Evolutionary conservation across 148 eudicot genomes (phyloP), one percentile per base, ranked within the genome.

Genomic region (Rhododendron vialii): DNA sequence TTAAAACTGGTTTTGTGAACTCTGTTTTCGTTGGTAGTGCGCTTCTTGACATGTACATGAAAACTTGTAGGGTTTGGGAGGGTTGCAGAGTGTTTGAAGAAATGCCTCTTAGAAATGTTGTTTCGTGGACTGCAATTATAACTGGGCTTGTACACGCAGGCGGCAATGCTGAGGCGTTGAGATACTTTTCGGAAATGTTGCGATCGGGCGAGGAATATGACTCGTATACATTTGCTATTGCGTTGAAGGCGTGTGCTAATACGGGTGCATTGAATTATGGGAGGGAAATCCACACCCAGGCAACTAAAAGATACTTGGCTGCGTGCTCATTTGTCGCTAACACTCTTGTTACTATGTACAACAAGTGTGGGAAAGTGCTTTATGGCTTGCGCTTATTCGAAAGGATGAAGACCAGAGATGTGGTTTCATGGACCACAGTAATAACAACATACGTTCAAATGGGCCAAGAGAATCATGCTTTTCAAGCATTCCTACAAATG

Each of bases 11-110:
- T 63, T 85, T 94, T 51, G 87, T 91, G 73, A 86, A 89, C 82
- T 95, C 98, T 84, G 96, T 95, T 83, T 96, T 92, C 82, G 99
- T 95, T 12, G 98, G 99, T 57, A 96, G 97, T 89, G 86, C 99
- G 12, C 89, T 96, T 41, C 83, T 96, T 84, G 98, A 96, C 79
- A 96, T 96, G 99, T 96, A 96, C 85, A 91, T 90, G 78, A 95
- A 96, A 87, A 89, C 84, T 0, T 92, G 96, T 17, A 90, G 87
- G 75, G 80, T 93, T 83, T 83, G 50, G 18, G 96, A 93, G 85
- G 93, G 95, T 67, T 92, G 99, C 90, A 87, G 75, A 87, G 91
- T 94, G 57, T 96, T 96, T 83, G 92, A 91, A 81, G 94, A 94
- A 88, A 94, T 96, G 97, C 97, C 97, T 2, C 89, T 89, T 65